phyloP scores from a whole-genome alignment of 164 flowering plant species.

The Chimonanthus salicifolius region DNA sequence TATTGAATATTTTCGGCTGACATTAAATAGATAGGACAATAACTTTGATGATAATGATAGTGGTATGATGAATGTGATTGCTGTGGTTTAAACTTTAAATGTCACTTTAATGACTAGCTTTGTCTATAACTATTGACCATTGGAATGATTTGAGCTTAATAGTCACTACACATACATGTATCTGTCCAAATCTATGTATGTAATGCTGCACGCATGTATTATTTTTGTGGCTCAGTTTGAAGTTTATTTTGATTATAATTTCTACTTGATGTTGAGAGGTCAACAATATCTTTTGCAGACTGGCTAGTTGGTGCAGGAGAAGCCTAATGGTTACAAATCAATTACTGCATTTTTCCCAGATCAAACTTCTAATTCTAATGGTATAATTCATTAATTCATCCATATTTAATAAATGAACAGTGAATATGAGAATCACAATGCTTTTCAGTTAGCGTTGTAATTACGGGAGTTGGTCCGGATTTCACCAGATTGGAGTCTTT shows the following conservation, averaged over 20 bases:
- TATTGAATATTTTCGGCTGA: no score
- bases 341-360: constrained; percentile 82
- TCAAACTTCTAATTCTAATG: constrained; percentile 56
- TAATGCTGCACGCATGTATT: not conserved
- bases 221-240: not conserved
- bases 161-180: not conserved
- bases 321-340: constrained; percentile 57
- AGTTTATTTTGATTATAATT: not conserved
- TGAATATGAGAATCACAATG: constrained; percentile 8
- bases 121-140: not conserved
- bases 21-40: no score
- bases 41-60: no score
- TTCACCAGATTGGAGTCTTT: constrained; percentile 89
- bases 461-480: constrained; percentile 89
- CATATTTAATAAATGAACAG: constrained; percentile 1
- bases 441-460: constrained; percentile 70
- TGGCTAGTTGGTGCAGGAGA: constrained; percentile 84
- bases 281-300: constrained; percentile 35
- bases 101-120: not conserved
- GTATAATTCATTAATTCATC: constrained; percentile 26
- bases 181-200: not conserved
- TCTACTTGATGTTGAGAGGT: constrained; percentile 1
- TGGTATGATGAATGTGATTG: no score
- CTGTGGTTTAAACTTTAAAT: not conserved
- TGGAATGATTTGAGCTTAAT: not conserved